phyloP scores from a whole-genome alignment of 495 filamentous ascomycete species.

The Chaetomium cochliodes region DNA sequence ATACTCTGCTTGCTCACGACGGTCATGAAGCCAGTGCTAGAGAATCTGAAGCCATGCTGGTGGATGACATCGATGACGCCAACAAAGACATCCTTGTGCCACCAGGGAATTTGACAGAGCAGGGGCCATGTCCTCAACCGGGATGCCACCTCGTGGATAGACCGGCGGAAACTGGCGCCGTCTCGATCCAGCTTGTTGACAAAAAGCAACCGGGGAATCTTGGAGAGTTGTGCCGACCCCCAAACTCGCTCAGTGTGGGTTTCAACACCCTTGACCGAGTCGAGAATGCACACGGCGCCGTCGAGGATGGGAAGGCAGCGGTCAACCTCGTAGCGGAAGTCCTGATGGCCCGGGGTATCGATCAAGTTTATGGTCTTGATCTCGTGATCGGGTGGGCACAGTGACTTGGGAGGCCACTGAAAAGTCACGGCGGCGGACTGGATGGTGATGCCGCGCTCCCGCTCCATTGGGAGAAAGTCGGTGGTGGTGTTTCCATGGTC shows the following conservation, averaged over 20 bases:
- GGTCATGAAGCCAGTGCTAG: conserved; percentile 47
- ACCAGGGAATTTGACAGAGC: conserved; percentile 95
- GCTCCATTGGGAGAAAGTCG: conserved; percentile 93
- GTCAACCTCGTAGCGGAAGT: conserved; percentile 97
- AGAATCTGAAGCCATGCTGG: conserved; percentile 51
- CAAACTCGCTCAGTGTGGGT: conserved; percentile 98
- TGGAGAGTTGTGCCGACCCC: conserved; percentile 80
- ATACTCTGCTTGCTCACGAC: conserved; percentile 54
- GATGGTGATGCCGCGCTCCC: conserved; percentile 93
- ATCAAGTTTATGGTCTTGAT: conserved; percentile 79
- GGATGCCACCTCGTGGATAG: conserved; percentile 78
- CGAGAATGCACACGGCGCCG: conserved; percentile 92
- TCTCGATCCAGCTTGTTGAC: conserved; percentile 97
- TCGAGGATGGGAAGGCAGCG: conserved; percentile 91
- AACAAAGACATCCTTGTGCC: conserved; percentile 70
- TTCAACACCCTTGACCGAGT: conserved; percentile 95
- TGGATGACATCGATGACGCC: conserved; percentile 82
- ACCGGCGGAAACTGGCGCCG: conserved; percentile 84
- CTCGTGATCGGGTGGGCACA: conserved; percentile 38
- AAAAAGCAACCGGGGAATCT: conserved; percentile 82
- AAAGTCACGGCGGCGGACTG: conserved; percentile 97
- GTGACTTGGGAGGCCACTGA: conserved; percentile 60
- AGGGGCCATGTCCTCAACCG: conserved; percentile 81
- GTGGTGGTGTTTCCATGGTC: conserved; percentile 97
- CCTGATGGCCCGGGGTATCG: conserved; percentile 95